Evolutionary conservation across 129 eudicot species (phyloP).

Genomic region (Saussurea involucrata): DNA sequence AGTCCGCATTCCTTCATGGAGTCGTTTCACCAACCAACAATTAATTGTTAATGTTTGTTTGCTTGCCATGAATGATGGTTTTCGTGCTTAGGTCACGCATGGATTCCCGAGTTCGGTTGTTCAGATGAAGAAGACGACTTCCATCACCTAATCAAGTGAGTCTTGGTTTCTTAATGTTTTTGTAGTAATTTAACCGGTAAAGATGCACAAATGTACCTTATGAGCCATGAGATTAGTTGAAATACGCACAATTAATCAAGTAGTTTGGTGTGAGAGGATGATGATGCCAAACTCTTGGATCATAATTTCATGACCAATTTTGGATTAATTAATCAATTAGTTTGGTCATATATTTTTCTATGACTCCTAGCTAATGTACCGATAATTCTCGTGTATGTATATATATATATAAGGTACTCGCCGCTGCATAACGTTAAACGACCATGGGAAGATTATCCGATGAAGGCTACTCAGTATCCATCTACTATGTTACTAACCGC

Average conservation of each 20-base stretch:
- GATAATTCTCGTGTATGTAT: background rate
- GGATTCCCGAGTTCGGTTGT: slow-evolving; percentile 89
- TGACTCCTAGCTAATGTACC: background rate
- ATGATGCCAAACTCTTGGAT: background rate
- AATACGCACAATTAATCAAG: background rate
- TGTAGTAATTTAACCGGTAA: too few relatives aligned
- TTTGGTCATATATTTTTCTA: background rate
- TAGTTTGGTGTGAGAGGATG: background rate
- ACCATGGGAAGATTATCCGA: slow-evolving; percentile 75
- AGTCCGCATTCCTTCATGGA: slow-evolving; percentile 15
- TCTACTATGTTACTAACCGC: slow-evolving; percentile 85
- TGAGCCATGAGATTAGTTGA: background rate
- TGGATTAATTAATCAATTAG: background rate
- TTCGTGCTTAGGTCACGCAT: slow-evolving; percentile 67
- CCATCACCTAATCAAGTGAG: slow-evolving; percentile 83
- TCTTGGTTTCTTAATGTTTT: background rate
- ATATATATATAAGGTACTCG: slow-evolving; percentile 66
- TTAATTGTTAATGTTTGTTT: background rate
- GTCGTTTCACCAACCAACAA: background rate
- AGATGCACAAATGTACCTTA: background rate
- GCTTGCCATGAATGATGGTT: background rate
- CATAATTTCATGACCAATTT: background rate
- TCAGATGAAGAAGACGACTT: slow-evolving; percentile 89
- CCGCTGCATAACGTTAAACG: slow-evolving; percentile 85
- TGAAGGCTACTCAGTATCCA: slow-evolving; percentile 56